Evolutionary conservation across 371 early-diverging fungal species (phyloP), one percentile per base, ranked within the genome.

Genomic region (Mucor saturninus): DNA sequence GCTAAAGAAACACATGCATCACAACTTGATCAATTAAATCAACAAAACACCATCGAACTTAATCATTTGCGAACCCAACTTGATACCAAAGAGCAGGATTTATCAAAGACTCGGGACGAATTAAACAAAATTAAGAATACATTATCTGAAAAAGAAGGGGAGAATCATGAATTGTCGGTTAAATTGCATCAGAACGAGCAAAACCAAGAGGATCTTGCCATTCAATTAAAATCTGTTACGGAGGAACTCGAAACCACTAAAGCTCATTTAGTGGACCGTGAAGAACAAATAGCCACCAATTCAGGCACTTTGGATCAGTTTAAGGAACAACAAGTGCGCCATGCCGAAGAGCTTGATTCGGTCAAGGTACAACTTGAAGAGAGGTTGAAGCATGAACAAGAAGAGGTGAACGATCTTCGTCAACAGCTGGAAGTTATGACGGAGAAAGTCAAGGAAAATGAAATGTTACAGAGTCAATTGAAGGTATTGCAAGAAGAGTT

Each of bases 261-360:
- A 26, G 2, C 32, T 0, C 54, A 62, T 4, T n/a, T 58, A 0
- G 31, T 63, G 29, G 4, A 62, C 31, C 54, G 61, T 9, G 56
- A 56, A 4, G 46, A 61, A 53, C 38, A 65, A 40, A 40, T 60
- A 14, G 65, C 64, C 2, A 57, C 21, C 5, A 55, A 52, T 42
- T 39, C 52, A 14, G 61, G 53, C 10, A 48, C 31, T 5, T 50
- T 60, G 15, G 57, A 60, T 48, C 56, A 64, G 38, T 56, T 64
- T 31, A 55, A 69, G 37, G 26, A 61, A 1, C 56, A 64, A 35
- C 56, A 69, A 51, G 61, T 61, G 15, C 53, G 48, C 7, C 56
- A 69, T 35, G 28, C 28, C n/a, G 54, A 64, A 32, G 62, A 64
- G 5, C 26, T 69, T 5, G 14, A 49, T 1, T 0, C 26, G 4